These are phyloP conservation scores for Galerina sulciceps DNA, from an alignment of 768 basidiomycete genomes.

Conservation along the genomic window DNA sequence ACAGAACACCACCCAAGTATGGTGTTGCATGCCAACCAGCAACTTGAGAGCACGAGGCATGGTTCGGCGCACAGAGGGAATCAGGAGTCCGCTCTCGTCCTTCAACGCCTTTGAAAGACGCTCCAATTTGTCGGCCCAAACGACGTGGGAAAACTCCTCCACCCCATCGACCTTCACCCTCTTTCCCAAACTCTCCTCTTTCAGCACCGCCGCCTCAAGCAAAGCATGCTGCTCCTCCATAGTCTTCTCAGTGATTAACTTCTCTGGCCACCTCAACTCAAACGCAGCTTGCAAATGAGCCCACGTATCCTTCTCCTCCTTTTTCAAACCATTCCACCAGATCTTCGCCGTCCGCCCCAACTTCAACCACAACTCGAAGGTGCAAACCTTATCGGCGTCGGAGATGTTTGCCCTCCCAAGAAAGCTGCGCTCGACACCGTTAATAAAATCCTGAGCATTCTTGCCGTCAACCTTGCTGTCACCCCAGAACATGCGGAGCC, in stretches of 20 bases:
- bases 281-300: slow-evolving; percentile 12
- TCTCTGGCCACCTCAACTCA: slow-evolving; percentile 19
- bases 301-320: slow-evolving; percentile 13
- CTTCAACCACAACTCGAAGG: slow-evolving; percentile 14
- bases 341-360: slow-evolving; percentile 4
- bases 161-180: slow-evolving; percentile 15
- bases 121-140: slow-evolving; percentile 27
- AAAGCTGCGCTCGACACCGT: slow-evolving; percentile 11
- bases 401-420: neutral
- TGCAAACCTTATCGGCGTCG: slow-evolving; percentile 10
- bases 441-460: slow-evolving; percentile 25
- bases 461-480: neutral
- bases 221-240: slow-evolving; percentile 9
- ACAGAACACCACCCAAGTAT: slow-evolving; percentile 19
- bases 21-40: neutral
- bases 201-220: slow-evolving; percentile 11
- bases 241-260: slow-evolving; percentile 11
- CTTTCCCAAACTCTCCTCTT: slow-evolving; percentile 18
- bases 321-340: slow-evolving; percentile 18
- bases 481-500: neutral
- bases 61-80: slow-evolving; percentile 5
- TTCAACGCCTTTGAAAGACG: slow-evolving; percentile 13
- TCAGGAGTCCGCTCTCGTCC: slow-evolving; percentile 17
- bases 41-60: slow-evolving; percentile 10
- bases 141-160: slow-evolving; percentile 23